Conservation (phyloP, 257 asterid species). For the Ilex asprella region DNA sequence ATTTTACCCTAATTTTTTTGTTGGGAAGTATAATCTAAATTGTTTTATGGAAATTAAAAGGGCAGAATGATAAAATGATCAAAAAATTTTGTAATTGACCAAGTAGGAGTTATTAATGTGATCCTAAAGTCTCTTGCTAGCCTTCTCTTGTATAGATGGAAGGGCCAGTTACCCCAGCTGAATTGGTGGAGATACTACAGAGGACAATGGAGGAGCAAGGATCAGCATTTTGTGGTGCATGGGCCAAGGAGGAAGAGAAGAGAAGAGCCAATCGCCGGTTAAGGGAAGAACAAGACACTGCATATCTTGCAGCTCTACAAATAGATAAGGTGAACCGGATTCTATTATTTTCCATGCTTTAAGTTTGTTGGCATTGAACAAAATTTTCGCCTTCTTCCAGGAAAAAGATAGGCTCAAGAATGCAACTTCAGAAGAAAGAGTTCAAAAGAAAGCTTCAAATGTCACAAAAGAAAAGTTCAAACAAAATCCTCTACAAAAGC, state of each 20-base stretch:
- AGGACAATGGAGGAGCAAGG: constrained; percentile 81
- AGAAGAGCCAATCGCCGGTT: constrained; percentile 35
- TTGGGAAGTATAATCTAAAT: too few species aligned
- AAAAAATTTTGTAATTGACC: neutral
- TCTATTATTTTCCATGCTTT: neutral
- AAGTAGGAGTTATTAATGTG: neutral
- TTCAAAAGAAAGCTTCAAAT: constrained; percentile 17
- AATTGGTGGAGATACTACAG: constrained; percentile 64
- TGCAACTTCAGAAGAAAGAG: constrained; percentile 18
- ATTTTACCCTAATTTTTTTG: too few species aligned
- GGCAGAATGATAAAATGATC: neutral
- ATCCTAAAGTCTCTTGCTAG: neutral
- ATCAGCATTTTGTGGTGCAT: constrained; percentile 44
- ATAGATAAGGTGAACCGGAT: constrained; percentile 52
- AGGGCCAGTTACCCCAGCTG: constrained; percentile 75
- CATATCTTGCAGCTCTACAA: constrained; percentile 62
- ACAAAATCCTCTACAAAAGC: constrained; percentile 21
- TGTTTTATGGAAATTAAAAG: too few species aligned
- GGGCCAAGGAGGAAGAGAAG: constrained; percentile 40
- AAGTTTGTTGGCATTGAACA: neutral
- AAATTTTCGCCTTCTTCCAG: constrained; percentile 21
- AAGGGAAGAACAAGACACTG: constrained; percentile 84
- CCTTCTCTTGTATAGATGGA: constrained; percentile 41
- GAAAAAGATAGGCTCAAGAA: constrained; percentile 43
- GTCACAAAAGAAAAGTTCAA: constrained; percentile 16